Base-by-base conservation (phyloP, 371 early-diverging fungal genomes). In the Mortierella sp. region DNA sequence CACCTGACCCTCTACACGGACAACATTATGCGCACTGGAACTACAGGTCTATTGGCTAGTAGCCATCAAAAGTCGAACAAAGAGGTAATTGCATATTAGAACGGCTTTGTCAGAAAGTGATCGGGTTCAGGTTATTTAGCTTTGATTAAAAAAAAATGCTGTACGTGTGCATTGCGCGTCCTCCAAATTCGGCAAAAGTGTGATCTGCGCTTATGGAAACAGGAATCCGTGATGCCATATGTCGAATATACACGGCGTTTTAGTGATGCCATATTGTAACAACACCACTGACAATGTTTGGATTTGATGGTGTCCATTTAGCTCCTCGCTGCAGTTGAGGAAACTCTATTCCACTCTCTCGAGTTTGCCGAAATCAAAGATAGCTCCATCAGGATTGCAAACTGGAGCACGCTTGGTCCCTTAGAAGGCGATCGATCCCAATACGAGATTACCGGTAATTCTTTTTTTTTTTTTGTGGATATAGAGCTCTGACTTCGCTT, bases 381-480 rank as follows among this genome's bases (percentile, higher is more conserved):
- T 17, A 39, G 42, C 47, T 31, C 53, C 17, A 67, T 73, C n/a
- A 63, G 64, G 11, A 47, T 73, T 17, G 53, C 68, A 8, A 68
- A 73, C 47, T 42, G 59, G 23, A 32, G 32, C 9, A 56, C 58
- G 8, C 19, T 67, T 2, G 73, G 60, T 17, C 50, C 73, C 21
- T 55, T 73, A 26, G 60, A 73, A 19, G 83, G 81, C 19, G 85
- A 85, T 47, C 79, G 86, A 26, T 56, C 78, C 39, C 78, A 83
- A 53, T 81, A 85, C 15, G 86, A 87, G 57, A 82, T 87, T 24
- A 87, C 87, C 62, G 87, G 87, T 82, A 63, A n/a, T 19, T 7
- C 1, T 27, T 26, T 15, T 37, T 49, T 28, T 34, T 19, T 28
- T 26, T 2, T 7, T 30, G 48, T n/a, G 32, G 27, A 17, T 17